Conservation (phyloP, 768 basidiomycete genomes). For the Kwoniella dendrophila region DNA sequence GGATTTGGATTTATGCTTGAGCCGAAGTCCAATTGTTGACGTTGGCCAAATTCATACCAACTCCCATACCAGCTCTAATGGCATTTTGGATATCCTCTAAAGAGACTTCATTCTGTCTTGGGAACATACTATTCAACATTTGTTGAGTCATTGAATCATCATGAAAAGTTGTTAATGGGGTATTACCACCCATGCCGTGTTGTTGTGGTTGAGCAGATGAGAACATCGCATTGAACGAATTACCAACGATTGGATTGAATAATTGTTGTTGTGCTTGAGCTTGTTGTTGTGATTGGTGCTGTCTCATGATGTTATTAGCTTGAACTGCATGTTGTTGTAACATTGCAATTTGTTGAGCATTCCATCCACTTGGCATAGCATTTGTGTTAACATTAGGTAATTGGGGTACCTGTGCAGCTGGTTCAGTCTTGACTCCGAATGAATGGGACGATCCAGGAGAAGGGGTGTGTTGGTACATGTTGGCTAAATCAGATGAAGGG, state of each 20-base stretch:
- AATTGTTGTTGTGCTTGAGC: conserved; percentile 20
- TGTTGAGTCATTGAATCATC: conserved; percentile 32
- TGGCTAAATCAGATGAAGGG: conserved; percentile 19
- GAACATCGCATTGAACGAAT: conserved; percentile 24
- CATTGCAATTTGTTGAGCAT: conserved; percentile 25
- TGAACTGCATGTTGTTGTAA: conserved; percentile 34
- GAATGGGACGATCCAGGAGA: conserved; percentile 33
- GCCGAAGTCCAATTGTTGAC: background rate
- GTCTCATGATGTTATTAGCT: conserved; percentile 5
- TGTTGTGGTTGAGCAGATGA: conserved; percentile 2
- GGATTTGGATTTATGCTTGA: background rate
- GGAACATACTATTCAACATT: conserved; percentile 36
- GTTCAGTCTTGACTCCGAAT: background rate
- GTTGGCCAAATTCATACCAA: conserved; percentile 20
- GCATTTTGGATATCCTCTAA: conserved; percentile 36
- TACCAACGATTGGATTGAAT: conserved; percentile 13
- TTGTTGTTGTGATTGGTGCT: conserved; percentile 25
- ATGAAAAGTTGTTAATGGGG: background rate
- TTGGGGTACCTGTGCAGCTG: no score
- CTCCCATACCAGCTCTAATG: conserved; percentile 38
- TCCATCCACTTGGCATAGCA: conserved; percentile 14
- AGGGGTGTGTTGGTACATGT: conserved; percentile 31
- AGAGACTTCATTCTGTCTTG: conserved; percentile 20
- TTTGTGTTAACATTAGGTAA: no score
- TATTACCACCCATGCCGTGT: no score